These are phyloP conservation scores for Phaeosphaeria sp. DNA, from an alignment of 2,329 filamentous ascomycete genomes.

Conservation along the genomic window DNA sequence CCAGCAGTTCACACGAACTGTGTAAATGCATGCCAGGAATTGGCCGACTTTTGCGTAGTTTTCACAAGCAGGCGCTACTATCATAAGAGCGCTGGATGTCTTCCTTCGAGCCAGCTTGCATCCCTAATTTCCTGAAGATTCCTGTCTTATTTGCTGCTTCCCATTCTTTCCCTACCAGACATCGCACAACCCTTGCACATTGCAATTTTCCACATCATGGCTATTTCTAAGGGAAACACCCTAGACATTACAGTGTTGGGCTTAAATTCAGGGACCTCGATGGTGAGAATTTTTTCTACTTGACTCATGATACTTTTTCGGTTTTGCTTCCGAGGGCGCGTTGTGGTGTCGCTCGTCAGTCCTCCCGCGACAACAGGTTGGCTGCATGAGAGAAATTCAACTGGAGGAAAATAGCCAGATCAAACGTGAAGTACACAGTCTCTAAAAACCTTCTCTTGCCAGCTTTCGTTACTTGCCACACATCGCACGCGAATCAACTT, in stretches of 20 bases:
- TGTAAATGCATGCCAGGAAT: not conserved
- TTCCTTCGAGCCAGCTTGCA: not conserved
- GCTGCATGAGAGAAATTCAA: too few relatives aligned
- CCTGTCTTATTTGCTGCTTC: not conserved
- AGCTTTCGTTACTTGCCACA: too few relatives aligned
- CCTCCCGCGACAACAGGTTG: too few relatives aligned
- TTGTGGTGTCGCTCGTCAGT: not conserved
- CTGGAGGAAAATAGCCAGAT: too few relatives aligned
- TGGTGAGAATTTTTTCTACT: slow-evolving; percentile 27
- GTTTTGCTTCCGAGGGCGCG: not conserved
- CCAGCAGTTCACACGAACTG: not conserved
- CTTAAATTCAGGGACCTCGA: slow-evolving; percentile 62
- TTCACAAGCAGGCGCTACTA: not conserved
- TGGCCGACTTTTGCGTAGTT: not conserved
- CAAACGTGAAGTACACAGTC: too few relatives aligned
- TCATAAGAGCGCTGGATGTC: not conserved
- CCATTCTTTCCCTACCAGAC: not conserved
- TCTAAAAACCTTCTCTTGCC: too few relatives aligned
- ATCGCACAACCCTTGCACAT: not conserved
- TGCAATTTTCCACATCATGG: slow-evolving; percentile 6
- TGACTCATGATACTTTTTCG: not conserved
- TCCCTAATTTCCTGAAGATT: not conserved
- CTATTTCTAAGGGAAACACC: slow-evolving; percentile 16
- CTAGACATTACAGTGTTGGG: slow-evolving; percentile 62
- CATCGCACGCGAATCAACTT: too few relatives aligned